These are phyloP conservation scores for Angophora floribunda DNA, from an alignment of 345 rosid species.

Conservation along the genomic window DNA sequence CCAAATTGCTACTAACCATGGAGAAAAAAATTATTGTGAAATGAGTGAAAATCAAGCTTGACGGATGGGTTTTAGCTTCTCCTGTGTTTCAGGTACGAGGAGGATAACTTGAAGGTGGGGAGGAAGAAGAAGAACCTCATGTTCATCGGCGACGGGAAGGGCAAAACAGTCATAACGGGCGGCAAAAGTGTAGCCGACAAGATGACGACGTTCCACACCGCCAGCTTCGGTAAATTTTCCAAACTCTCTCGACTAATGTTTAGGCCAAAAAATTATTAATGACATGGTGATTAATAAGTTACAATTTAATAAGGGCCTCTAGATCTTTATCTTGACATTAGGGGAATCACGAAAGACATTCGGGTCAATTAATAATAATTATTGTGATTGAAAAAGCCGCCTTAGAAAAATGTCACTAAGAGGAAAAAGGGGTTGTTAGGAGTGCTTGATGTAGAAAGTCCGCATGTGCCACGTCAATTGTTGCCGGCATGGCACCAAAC, in stretches of 20 bases:
- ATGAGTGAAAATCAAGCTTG: not conserved
- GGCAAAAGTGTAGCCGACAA: constrained; percentile 47
- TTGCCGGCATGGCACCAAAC: not conserved
- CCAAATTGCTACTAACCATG: not conserved
- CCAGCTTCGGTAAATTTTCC: constrained; percentile 60
- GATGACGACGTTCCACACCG: constrained; percentile 88
- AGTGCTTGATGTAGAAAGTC: not conserved
- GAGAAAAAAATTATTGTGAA: not conserved
- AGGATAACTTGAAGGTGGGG: constrained; percentile 68
- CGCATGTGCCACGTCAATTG: not conserved
- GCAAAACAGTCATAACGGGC: constrained; percentile 61
- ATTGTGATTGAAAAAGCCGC: not conserved
- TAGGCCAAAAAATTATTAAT: not conserved
- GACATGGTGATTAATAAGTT: not conserved
- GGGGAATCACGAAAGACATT: not conserved
- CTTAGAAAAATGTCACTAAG: not conserved
- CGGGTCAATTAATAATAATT: not conserved
- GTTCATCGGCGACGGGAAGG: constrained; percentile 95
- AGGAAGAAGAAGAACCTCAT: constrained; percentile 80
- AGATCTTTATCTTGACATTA: not conserved
- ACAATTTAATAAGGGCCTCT: not conserved
- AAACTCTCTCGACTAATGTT: not conserved
- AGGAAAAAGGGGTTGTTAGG: not conserved
- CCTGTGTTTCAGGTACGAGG: constrained; percentile 58
- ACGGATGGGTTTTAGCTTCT: too few species aligned